Base-by-base conservation (phyloP, 768 basidiomycete species). In the Mycena capillaripes region DNA sequence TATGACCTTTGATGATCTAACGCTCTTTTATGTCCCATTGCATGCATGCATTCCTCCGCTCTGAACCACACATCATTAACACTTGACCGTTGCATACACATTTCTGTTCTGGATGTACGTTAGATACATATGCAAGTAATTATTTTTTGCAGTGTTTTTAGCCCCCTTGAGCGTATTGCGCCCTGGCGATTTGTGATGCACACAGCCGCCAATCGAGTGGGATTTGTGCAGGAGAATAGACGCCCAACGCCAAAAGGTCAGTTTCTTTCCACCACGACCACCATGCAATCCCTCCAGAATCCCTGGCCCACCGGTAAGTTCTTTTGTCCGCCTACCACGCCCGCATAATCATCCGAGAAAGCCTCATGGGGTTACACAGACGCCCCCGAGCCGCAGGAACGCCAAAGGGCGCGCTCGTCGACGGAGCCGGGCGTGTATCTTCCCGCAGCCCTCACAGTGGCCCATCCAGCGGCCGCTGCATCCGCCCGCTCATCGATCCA, bases 1-100 rank as follows among this genome's bases (percentile, higher is more conserved):
- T 80, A 83, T 86, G 81, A 86, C 76, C 74, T 67, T 74, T 75
- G 75, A 79, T 78, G 69, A 78, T 79, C 79, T 76, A 74, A 76
- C 76, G 72, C 74, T 76, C 78, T 61, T n/a, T 75, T 77, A 76
- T 76, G 73, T 72, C 77, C 77, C 78, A 81, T 82, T 76, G 71
- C 71, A 76, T 75, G 73, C n/a, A n/a, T n/a, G n/a, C 79, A 82
- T 81, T 79, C 78, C 76, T 76, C 77, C 75, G 64, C 72, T 71
- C 77, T 81, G 71, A 70, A 76, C 60, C 69, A 71, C 80, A 78
- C 78, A 81, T 79, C 78, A 81, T 79, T 77, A 75, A 73, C 69
- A 76, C 80, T 66, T 61, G 42, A 73, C 75, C 76, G 70, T 79
- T 78, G 72, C 72, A 77, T 70, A 81, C 81, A 73, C 82, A 82